phyloP scores from a whole-genome alignment of 2,329 filamentous ascomycete species.

The Hypoxylon sp. region DNA sequence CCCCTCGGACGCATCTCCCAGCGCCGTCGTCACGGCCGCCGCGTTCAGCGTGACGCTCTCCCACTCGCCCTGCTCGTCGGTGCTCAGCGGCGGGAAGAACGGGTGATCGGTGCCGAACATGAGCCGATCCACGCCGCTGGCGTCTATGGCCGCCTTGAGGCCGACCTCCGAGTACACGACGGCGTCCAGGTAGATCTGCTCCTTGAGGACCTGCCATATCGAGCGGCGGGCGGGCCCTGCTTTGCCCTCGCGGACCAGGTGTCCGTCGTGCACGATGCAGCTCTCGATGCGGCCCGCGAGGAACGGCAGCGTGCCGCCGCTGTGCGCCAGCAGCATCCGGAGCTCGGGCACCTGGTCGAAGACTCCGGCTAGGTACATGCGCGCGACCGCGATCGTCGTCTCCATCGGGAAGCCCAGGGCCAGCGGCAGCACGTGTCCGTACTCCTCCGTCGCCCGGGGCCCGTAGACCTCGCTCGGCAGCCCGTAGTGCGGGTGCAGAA shows the following conservation, averaged over 20 bases:
- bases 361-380: conserved; percentile 87
- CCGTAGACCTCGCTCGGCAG: conserved; percentile 84
- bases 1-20: conserved; percentile 42
- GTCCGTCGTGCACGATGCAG: conserved; percentile 83
- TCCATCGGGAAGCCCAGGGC: conserved; percentile 91
- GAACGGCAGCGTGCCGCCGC: conserved; percentile 88
- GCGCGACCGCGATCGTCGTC: conserved; percentile 86
- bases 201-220: conserved; percentile 65
- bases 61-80: conserved; percentile 71
- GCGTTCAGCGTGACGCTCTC: conserved; percentile 71
- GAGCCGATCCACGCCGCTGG: conserved; percentile 72
- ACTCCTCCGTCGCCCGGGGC: conserved; percentile 69
- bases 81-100: conserved; percentile 79
- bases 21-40: conserved; percentile 43
- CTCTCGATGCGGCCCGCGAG: conserved; percentile 88
- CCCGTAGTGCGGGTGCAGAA: conserved; percentile 93
- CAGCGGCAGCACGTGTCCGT: conserved; percentile 87
- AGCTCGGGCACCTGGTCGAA: conserved; percentile 78
- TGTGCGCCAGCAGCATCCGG: conserved; percentile 83
- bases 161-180: conserved; percentile 83
- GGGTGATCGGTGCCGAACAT: conserved; percentile 87
- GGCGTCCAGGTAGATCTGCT: conserved; percentile 87
- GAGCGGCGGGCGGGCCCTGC: conserved; percentile 57
- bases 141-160: conserved; percentile 73
- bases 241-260: conserved; percentile 72